Evolutionary conservation across 805 yeast species (phyloP), one percentile per base, ranked within the genome.

Genomic region (Debaryomyces hansenii): DNA sequence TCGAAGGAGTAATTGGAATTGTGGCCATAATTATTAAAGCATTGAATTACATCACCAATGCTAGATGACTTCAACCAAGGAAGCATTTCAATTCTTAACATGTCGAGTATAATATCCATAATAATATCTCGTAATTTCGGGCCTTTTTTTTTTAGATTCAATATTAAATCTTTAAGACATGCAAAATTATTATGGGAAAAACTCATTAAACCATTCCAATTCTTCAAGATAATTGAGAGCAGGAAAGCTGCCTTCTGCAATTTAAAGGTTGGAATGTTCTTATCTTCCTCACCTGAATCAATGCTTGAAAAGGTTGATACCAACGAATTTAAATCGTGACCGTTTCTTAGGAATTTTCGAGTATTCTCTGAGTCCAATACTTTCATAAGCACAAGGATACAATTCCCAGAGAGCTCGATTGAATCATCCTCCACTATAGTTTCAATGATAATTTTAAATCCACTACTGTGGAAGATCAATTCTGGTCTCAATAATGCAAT

Each of bases 141-240:
- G 9, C 81, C 77, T n/a, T 82, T 82, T 43, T 77, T 74, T n/a
- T 70, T 64, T 37, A 94, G 68, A 59, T 90, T 84, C 37, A 74
- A 64, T 2, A 91, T 66, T 24, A 91, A 66, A 44, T 81, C 80
- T 36, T 67, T 70, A 18, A 91, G 59, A 8, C 84, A 76, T 45
- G 70, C 67, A 50, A 80, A 84, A 48, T 81, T 67, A 52, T 83
- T 71, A 46, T 78, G 72, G 0, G 86, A 76, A 54, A 84, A 79
- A 12, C 85, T 79, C 49, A 84, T 75, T 9, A 90, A 57, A 0
- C 99, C 99, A 10, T 86, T 74, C 82, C 92, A 85, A 29, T 82
- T 75, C 50, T 88, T 86, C 41, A 92, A 64, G 20, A 88, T 67
- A 4, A 78, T 61, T 0, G 86, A 67, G 2, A 92, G 62, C 7